Evolutionary conservation across 768 basidiomycete species (phyloP).

Genomic region (Russula olivacea): DNA sequence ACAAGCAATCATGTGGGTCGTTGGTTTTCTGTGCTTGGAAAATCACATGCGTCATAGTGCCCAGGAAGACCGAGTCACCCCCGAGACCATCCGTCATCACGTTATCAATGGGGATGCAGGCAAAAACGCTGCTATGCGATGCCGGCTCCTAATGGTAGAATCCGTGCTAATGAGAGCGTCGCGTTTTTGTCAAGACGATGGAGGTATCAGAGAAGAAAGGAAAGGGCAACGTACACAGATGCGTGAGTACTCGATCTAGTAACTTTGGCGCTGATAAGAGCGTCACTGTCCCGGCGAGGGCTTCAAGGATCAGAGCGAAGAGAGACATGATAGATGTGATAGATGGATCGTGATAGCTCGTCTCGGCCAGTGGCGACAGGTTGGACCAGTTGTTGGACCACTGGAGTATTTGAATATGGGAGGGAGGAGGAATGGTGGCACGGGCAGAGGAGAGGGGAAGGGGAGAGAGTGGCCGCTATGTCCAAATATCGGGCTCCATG

Average conservation of each 20-base stretch:
- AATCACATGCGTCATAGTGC: not conserved
- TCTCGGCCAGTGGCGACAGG: not conserved
- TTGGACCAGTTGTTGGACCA: no score
- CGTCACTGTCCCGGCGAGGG: not conserved
- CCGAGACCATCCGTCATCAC: not conserved
- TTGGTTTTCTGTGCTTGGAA: not conserved
- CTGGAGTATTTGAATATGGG: no score
- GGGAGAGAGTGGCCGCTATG: no score
- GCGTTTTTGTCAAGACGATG: not conserved
- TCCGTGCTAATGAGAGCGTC: not conserved
- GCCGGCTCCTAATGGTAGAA: constrained; percentile 16
- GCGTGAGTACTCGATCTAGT: constrained; percentile 12
- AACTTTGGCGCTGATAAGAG: constrained; percentile 12
- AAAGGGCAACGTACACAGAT: constrained; percentile 3
- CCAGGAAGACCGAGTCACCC: not conserved
- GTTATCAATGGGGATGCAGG: not conserved
- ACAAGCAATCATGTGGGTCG: not conserved
- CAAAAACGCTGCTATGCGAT: constrained; percentile 10
- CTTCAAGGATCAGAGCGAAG: not conserved
- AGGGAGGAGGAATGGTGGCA: not conserved
- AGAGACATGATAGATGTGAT: not conserved
- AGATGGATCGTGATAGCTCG: not conserved
- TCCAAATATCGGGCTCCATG: not conserved
- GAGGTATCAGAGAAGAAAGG: no score
- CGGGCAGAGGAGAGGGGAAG: not conserved